Conservation (phyloP, 108 stramenopile species). For the Cyclotella choctawhatcheeana region DNA sequence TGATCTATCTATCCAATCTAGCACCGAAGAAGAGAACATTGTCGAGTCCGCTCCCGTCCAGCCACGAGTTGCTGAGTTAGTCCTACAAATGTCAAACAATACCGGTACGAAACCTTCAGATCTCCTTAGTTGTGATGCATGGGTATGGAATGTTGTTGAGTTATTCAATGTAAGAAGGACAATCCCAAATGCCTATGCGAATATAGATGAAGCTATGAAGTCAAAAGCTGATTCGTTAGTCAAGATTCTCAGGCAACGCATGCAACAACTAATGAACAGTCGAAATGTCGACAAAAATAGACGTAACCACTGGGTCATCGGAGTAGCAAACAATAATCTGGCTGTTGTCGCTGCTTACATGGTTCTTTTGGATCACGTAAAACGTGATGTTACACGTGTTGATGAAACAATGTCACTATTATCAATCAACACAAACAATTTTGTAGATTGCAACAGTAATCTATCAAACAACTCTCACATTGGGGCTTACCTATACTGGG, state of each 20-base stretch:
- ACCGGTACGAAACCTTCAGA: slow-evolving; percentile 3
- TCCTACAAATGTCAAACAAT: no score
- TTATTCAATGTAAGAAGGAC: background rate
- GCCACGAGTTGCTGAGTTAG: no score
- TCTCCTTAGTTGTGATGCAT: background rate
- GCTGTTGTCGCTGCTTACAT: slow-evolving; percentile 27
- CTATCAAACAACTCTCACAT: background rate
- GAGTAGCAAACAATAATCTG: slow-evolving; percentile 13
- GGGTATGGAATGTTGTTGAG: background rate
- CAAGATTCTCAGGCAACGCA: background rate
- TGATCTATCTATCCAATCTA: no score
- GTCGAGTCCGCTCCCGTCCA: no score
- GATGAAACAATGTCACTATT: slow-evolving; percentile 7
- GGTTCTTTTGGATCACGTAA: background rate
- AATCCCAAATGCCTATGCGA: background rate
- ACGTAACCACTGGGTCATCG: background rate
- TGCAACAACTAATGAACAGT: background rate
- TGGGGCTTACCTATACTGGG: slow-evolving; percentile 17
- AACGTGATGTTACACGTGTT: slow-evolving; percentile 17
- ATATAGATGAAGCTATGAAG: slow-evolving; percentile 1
- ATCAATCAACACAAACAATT: slow-evolving; percentile 1
- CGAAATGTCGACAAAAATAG: background rate
- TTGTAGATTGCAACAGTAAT: slow-evolving; percentile 6
- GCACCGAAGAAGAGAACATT: no score
- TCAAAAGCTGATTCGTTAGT: slow-evolving; percentile 22